These are phyloP conservation scores for Fusarium abutilonis DNA, from an alignment of 2,329 filamentous ascomycete species.

Conservation along the genomic window DNA sequence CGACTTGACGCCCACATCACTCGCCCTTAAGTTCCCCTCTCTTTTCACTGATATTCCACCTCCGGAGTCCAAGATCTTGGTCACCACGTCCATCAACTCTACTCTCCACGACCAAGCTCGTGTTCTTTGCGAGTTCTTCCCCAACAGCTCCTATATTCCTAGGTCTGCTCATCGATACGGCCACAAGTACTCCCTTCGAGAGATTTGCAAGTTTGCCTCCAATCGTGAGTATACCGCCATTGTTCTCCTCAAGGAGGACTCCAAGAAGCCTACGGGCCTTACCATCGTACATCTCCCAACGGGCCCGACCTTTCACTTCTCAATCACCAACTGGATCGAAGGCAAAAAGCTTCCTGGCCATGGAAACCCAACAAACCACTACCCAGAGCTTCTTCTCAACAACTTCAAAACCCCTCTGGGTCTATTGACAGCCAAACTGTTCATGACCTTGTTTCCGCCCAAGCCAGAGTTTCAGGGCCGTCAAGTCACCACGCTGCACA, in stretches of 20 bases:
- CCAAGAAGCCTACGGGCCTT: slow-evolving; percentile 83
- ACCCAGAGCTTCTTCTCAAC: slow-evolving; percentile 89
- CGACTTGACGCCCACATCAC: slow-evolving; percentile 68
- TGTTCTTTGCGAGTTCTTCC: slow-evolving; percentile 82
- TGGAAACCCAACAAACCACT: slow-evolving; percentile 86
- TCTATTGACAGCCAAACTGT: slow-evolving; percentile 84
- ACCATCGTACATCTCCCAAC: slow-evolving; percentile 84
- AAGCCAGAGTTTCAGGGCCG: slow-evolving; percentile 85
- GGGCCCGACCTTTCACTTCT: slow-evolving; percentile 94
- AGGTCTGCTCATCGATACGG: slow-evolving; percentile 84
- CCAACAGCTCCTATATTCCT: slow-evolving; percentile 86
- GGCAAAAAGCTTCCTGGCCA: slow-evolving; percentile 89
- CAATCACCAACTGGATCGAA: slow-evolving; percentile 88
- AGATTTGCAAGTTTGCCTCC: slow-evolving; percentile 86
- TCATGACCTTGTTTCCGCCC: slow-evolving; percentile 70
- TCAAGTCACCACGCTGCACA: slow-evolving; percentile 92
- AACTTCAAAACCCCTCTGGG: slow-evolving; percentile 95
- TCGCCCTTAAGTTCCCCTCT: slow-evolving; percentile 69
- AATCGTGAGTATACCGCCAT: slow-evolving; percentile 87
- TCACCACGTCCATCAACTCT: slow-evolving; percentile 91
- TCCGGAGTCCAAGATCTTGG: slow-evolving; percentile 81
- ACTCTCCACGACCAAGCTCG: slow-evolving; percentile 86
- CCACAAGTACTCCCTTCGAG: slow-evolving; percentile 90
- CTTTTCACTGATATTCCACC: slow-evolving; percentile 69
- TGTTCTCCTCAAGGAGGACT: slow-evolving; percentile 86